phyloP scores from a whole-genome alignment of 768 basidiomycete species.

The Clitopilus passeckerianus region DNA sequence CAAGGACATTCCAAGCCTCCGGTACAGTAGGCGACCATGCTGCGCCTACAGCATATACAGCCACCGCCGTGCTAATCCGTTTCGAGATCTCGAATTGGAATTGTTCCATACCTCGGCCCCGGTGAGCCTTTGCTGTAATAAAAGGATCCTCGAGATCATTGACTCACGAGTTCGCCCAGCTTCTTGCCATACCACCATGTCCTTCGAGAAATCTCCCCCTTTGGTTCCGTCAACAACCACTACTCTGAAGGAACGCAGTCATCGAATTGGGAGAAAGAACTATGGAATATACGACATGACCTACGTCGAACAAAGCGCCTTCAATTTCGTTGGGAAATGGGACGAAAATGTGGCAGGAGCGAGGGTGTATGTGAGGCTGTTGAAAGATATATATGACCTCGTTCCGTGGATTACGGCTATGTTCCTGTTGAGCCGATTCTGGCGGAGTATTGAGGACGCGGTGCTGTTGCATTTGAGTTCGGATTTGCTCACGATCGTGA shows the following conservation, averaged over 20 bases:
- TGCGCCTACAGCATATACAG: too few species aligned
- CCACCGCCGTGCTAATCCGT: too few species aligned
- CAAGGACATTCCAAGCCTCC: too few species aligned
- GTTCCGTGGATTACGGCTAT: slow-evolving; percentile 15
- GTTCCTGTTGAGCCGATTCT: slow-evolving; percentile 16
- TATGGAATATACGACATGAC: background rate
- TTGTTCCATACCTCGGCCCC: too few species aligned
- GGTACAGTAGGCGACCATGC: too few species aligned
- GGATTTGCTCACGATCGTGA: slow-evolving; percentile 14
- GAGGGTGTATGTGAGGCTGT: slow-evolving; percentile 15
- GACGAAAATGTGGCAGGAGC: slow-evolving; percentile 6
- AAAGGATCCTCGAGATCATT: background rate
- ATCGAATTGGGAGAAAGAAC: background rate
- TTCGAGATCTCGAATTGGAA: too few species aligned
- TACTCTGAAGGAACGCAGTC: background rate
- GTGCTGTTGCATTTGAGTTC: slow-evolving; percentile 20
- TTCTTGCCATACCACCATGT: background rate
- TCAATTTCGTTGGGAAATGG: slow-evolving; percentile 5
- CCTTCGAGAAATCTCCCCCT: background rate
- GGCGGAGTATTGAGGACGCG: slow-evolving; percentile 17
- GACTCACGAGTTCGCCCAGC: background rate
- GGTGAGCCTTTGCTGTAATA: background rate
- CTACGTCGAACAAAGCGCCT: background rate
- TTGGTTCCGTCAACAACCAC: background rate
- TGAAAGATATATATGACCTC: slow-evolving; percentile 16